phyloP scores from a whole-genome alignment of 495 filamentous ascomycete genomes.

The Thermothielavioides terrestris region DNA sequence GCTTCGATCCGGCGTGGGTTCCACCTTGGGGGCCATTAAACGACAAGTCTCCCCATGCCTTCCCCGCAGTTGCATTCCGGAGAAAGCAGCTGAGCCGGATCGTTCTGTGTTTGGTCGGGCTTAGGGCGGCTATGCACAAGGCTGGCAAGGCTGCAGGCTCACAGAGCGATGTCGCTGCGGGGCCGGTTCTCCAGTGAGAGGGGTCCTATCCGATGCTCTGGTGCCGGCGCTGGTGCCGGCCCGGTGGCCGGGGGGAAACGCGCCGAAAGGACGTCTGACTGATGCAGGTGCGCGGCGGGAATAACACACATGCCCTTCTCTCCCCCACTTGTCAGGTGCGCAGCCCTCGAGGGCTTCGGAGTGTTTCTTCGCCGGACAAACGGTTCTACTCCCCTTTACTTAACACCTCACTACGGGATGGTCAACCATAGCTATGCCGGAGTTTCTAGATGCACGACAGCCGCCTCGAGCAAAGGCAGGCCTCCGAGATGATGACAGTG shows the following conservation, averaged over 20 bases:
- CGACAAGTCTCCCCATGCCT: no score
- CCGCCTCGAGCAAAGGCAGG: conserved; percentile 8
- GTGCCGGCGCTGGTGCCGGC: neutral
- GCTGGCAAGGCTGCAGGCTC: neutral
- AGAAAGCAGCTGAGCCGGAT: no score
- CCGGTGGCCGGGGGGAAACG: neutral
- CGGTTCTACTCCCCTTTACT: no score
- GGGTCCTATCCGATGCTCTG: neutral
- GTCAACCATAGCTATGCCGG: neutral
- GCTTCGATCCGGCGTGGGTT: no score
- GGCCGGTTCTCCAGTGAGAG: neutral
- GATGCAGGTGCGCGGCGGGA: neutral
- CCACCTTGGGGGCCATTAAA: no score
- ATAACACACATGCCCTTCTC: neutral
- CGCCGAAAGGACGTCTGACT: neutral
- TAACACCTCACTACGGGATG: neutral
- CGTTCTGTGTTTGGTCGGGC: no score
- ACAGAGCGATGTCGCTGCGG: neutral
- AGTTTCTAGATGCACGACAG: conserved; percentile 12
- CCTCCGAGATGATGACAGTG: conserved; percentile 23
- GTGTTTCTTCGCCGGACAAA: no score
- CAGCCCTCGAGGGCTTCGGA: neutral
- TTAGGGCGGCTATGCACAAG: neutral
- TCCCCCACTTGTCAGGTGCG: neutral
- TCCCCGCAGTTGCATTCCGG: no score